Evolutionary conservation across 306 rosid genomes (phyloP).

Genomic region (Glycyrrhiza uralensis): DNA sequence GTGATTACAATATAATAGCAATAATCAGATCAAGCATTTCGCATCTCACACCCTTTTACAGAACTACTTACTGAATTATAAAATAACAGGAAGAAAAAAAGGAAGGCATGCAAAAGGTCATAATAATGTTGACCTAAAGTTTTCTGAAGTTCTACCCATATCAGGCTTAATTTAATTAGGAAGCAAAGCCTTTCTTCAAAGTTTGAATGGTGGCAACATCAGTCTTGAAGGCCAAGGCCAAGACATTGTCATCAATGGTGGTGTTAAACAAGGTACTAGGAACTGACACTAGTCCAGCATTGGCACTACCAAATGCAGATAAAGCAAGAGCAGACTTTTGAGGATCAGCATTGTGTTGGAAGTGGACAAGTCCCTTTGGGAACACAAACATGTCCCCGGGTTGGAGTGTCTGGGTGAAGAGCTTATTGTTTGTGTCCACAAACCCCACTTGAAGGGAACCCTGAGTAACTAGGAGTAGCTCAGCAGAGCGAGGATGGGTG

Average conservation of each 20-base stretch:
- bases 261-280: slow-evolving; percentile 36
- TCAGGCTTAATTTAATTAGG: too few relatives aligned
- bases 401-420: slow-evolving; percentile 38
- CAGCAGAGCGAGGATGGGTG: slow-evolving; percentile 52
- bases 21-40: too few relatives aligned
- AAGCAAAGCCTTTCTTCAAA: slow-evolving; percentile 45
- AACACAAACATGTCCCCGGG: slow-evolving; percentile 42
- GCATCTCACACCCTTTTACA: too few relatives aligned
- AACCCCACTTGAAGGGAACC: slow-evolving; percentile 53
- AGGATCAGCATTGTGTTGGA: slow-evolving; percentile 35
- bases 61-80: too few relatives aligned
- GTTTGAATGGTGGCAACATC: slow-evolving; percentile 35
- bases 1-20: too few relatives aligned
- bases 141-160: too few relatives aligned
- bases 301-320: slow-evolving; percentile 56
- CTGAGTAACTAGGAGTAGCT: slow-evolving; percentile 31
- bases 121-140: too few relatives aligned
- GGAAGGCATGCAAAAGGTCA: too few relatives aligned
- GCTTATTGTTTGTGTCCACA: slow-evolving; percentile 46
- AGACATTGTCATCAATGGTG: slow-evolving; percentile 36
- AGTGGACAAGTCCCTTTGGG: slow-evolving; percentile 57
- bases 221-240: slow-evolving; percentile 55
- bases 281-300: slow-evolving; percentile 38
- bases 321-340: slow-evolving; percentile 24
- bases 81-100: too few relatives aligned